phyloP scores from a whole-genome alignment of 2,329 filamentous ascomycete species.

The Didymosphaeria variabile region DNA sequence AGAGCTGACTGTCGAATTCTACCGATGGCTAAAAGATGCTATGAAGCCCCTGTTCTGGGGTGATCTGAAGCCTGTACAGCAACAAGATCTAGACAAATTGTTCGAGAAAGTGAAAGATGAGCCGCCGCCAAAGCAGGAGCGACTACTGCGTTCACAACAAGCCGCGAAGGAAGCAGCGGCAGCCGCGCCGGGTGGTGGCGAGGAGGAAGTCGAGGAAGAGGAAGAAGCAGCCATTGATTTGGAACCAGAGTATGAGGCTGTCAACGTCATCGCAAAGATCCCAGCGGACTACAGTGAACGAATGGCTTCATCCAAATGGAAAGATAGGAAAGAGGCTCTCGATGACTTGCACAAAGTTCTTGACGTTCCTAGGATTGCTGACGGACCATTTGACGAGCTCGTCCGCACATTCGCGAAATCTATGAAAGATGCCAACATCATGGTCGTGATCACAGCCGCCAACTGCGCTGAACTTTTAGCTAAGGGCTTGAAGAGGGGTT shows the following conservation, averaged over 20 bases:
- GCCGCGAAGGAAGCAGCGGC: slow-evolving; percentile 78
- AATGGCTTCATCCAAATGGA: slow-evolving; percentile 93
- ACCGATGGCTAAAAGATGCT: slow-evolving; percentile 94
- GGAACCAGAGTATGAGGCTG: slow-evolving; percentile 73
- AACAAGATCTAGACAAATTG: slow-evolving; percentile 89
- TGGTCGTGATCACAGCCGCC: slow-evolving; percentile 90
- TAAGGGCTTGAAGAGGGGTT: slow-evolving; percentile 80
- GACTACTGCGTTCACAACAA: slow-evolving; percentile 88
- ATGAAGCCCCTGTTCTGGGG: slow-evolving; percentile 99
- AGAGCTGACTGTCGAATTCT: slow-evolving; percentile 89
- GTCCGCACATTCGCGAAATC: slow-evolving; percentile 86
- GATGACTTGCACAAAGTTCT: slow-evolving; percentile 80
- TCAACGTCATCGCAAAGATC: slow-evolving; percentile 84
- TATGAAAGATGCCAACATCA: slow-evolving; percentile 99
- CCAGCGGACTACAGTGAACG: slow-evolving; percentile 84
- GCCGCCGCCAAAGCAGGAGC: slow-evolving; percentile 85
- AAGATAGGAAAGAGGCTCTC: slow-evolving; percentile 93
- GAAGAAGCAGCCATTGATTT: slow-evolving; percentile 76
- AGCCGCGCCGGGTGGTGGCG: slow-evolving; percentile 63
- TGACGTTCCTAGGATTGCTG: slow-evolving; percentile 91
- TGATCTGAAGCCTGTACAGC: slow-evolving; percentile 94
- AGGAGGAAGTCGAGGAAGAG: slow-evolving; percentile 60
- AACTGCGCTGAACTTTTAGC: slow-evolving; percentile 91
- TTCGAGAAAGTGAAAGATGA: slow-evolving; percentile 95
- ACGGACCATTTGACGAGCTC: slow-evolving; percentile 86